phyloP scores from a whole-genome alignment of 371 early-diverging fungal species.

The Rhizomucor pusillus region DNA sequence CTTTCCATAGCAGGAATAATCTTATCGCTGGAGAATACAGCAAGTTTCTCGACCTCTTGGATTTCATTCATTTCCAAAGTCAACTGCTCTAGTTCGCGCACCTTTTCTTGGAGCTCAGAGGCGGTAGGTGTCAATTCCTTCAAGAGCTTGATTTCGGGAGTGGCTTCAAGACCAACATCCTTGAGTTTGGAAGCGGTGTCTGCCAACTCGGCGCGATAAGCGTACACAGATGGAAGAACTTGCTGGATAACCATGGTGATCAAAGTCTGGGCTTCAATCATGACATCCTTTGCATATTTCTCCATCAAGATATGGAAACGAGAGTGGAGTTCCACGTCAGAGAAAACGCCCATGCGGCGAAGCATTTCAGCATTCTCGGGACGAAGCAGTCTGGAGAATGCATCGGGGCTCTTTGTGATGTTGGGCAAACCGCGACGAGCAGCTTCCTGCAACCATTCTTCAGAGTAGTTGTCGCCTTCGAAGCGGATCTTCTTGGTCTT shows the following conservation, averaged over 20 bases:
- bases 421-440: slow-evolving; percentile 91
- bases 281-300: slow-evolving; percentile 93
- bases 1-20: slow-evolving; percentile 71
- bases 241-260: slow-evolving; percentile 74
- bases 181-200: slow-evolving; percentile 73
- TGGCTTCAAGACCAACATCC: slow-evolving; percentile 47
- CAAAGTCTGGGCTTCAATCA: slow-evolving; percentile 95
- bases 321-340: slow-evolving; percentile 83
- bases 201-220: slow-evolving; percentile 86
- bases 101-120: slow-evolving; percentile 51
- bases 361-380: slow-evolving; percentile 76
- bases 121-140: slow-evolving; percentile 64
- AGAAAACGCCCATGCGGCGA: slow-evolving; percentile 78
- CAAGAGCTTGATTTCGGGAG: slow-evolving; percentile 74
- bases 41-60: slow-evolving; percentile 63
- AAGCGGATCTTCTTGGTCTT: slow-evolving; percentile 89
- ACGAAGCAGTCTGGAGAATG: slow-evolving; percentile 78
- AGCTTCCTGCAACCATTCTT: slow-evolving; percentile 78
- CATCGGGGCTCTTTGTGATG: slow-evolving; percentile 84
- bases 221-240: slow-evolving; percentile 86
- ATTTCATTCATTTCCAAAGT: slow-evolving; percentile 56
- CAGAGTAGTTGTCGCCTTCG: slow-evolving; percentile 95
- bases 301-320: slow-evolving; percentile 94
- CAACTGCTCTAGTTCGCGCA: slow-evolving; percentile 52
- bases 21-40: slow-evolving; percentile 54